These are phyloP conservation scores for Calonectria pteridis DNA, from an alignment of 2,329 filamentous ascomycete species.

Conservation along the genomic window DNA sequence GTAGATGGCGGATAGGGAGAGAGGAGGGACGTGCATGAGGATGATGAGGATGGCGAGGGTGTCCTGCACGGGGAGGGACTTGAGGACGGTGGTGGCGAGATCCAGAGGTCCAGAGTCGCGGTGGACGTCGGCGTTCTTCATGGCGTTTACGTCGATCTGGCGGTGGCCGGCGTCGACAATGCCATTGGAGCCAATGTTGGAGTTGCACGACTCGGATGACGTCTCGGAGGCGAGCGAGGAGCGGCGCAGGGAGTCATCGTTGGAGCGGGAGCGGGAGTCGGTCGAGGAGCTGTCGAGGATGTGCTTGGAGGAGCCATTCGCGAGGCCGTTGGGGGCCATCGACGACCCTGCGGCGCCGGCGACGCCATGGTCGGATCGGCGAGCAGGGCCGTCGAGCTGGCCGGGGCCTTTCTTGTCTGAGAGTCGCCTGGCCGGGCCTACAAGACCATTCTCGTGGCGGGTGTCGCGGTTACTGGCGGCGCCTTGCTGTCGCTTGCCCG, in stretches of 20 bases:
- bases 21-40: conserved; percentile 90
- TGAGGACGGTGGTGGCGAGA: conserved; percentile 86
- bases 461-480: conserved; percentile 75
- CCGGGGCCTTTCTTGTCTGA: conserved; percentile 60
- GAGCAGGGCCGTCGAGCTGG: conserved; percentile 56
- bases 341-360: conserved; percentile 49
- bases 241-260: conserved; percentile 58
- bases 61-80: conserved; percentile 90
- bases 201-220: conserved; percentile 65
- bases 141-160: conserved; percentile 77
- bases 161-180: conserved; percentile 66
- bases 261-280: conserved; percentile 56
- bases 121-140: conserved; percentile 76
- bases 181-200: conserved; percentile 52
- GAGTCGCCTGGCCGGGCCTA: conserved; percentile 65
- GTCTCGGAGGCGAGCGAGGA: conserved; percentile 67
- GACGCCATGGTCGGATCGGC: conserved; percentile 48
- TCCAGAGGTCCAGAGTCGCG: conserved; percentile 80
- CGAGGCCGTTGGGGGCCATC: conserved; percentile 42
- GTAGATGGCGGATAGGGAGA: conserved; percentile 89
- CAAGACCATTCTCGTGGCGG: conserved; percentile 89
- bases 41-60: conserved; percentile 97
- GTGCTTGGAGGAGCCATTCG: conserved; percentile 54
- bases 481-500: conserved; percentile 73
- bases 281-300: conserved; percentile 48